Evolutionary conservation across 305 asterid species (phyloP), one percentile per base, ranked within the genome.

Genomic region (Plantago coronopus): DNA sequence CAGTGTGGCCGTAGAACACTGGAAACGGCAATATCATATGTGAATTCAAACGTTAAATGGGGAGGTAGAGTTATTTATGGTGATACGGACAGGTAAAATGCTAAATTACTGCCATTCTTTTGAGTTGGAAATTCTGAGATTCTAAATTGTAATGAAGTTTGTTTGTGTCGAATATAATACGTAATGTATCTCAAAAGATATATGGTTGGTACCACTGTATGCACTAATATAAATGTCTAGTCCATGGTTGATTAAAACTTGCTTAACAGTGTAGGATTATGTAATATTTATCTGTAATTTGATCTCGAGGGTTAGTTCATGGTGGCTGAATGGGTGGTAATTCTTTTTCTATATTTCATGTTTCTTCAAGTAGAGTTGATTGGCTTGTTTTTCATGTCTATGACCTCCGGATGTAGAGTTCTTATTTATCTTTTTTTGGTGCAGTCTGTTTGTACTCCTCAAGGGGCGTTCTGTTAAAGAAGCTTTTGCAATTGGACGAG

Each of bases 1-100:
- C 97, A 93, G 71, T 93, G 99, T 81, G 99, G 80, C 64, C 97
- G 99, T 53, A 87, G 91, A 76, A 89, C 99, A 13, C 79, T 93
- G 69, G 99, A 93, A 77, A 77, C 77, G 61, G 95, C 99, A 57
- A 89, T 93, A 66, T 80, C 90, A 61, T 89, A 83, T 25, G 89
- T 93, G 17, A 93, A 81, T 76, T 78, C 86, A 67, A 81, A 75
- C 69, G 81, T 72, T 18, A 83, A 80, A 59, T 93, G 99, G 97
- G 78, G 83, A 62, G 97, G 96, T 59, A 79, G 79, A 74, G 99
- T 93, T 70, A 58, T 93, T 56, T 93, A 89, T 61, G 99, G 99
- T 67, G 99, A 93, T 73, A 93, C 99, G 6, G 99, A 93, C 69
- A 91, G 98, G 98, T 91, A 63, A 57, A 64, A 38, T 23, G 16